phyloP scores from a whole-genome alignment of 345 rosid genomes.

The Linum tenue region DNA sequence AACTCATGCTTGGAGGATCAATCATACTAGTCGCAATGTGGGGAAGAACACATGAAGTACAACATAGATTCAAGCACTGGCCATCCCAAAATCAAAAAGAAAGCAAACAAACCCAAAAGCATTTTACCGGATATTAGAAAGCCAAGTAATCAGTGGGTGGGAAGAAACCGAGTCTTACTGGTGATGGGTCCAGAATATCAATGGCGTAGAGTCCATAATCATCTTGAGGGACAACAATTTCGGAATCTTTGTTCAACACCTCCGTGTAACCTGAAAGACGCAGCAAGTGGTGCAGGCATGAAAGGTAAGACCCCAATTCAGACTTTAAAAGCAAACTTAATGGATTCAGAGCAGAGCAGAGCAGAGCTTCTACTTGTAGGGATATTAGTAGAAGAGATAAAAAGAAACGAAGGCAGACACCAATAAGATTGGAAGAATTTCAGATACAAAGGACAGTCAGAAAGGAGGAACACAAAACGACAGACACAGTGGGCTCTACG shows the following conservation, averaged over 20 bases:
- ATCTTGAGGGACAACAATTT: constrained; percentile 74
- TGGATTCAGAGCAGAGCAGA: no score
- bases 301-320: not conserved
- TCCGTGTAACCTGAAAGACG: constrained; percentile 63
- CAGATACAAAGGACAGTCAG: not conserved
- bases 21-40: not conserved
- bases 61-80: no score
- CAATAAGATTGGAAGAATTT: not conserved
- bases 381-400: no score
- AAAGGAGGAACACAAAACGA: not conserved
- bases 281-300: not conserved
- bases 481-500: not conserved
- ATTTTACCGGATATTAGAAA: not conserved
- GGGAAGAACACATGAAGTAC: no score
- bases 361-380: no score
- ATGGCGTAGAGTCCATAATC: constrained; percentile 79
- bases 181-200: constrained; percentile 74
- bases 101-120: not conserved
- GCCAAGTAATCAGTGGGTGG: not conserved
- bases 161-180: constrained; percentile 31
- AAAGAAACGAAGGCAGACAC: no score
- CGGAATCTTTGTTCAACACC: constrained; percentile 44
- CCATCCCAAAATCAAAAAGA: not conserved
- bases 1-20: no score
- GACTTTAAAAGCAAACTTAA: not conserved